A percentile compares a stretch with the other conserved stretches of the same genome.
Evolutionary conservation across 805 yeast genomes (phyloP).

Genomic region (Debaryomyces tyrocola): DNA sequence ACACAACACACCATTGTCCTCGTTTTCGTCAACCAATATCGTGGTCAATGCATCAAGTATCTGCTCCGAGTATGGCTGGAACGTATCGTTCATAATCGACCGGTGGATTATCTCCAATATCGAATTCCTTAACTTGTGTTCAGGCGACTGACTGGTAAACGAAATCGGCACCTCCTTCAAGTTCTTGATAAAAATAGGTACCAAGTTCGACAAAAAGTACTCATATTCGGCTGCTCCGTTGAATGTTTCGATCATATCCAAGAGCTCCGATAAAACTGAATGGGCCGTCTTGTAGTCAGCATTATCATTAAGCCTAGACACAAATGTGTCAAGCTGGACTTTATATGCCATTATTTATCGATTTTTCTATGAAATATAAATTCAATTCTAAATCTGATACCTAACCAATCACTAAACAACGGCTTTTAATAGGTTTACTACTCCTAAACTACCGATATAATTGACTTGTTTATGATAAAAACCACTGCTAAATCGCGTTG

Average conservation of each 20-base stretch:
- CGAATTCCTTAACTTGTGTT: constrained; percentile 75
- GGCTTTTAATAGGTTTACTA: neutral
- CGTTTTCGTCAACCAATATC: constrained; percentile 76
- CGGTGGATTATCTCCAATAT: constrained; percentile 79
- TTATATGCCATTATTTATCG: constrained; percentile 39
- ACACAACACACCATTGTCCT: constrained; percentile 90
- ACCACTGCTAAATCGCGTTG: neutral
- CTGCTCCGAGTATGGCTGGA: constrained; percentile 65
- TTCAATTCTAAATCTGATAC: neutral
- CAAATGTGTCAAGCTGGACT: constrained; percentile 67
- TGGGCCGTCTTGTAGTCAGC: constrained; percentile 62
- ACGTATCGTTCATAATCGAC: constrained; percentile 77
- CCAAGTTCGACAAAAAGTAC: constrained; percentile 62
- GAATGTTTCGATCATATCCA: constrained; percentile 84
- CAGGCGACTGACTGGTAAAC: constrained; percentile 62
- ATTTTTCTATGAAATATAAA: neutral
- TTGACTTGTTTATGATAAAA: neutral
- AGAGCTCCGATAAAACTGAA: constrained; percentile 72
- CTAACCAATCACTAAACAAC: neutral
- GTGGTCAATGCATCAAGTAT: constrained; percentile 60
- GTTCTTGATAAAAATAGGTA: constrained; percentile 68
- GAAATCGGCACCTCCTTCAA: constrained; percentile 72
- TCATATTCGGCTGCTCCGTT: constrained; percentile 82
- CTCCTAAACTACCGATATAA: neutral
- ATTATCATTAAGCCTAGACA: constrained; percentile 56